Evolutionary conservation across 2,329 filamentous ascomycete genomes (phyloP), one percentile per base, ranked within the genome.

Genomic region (Chaetothyriales sp.): DNA sequence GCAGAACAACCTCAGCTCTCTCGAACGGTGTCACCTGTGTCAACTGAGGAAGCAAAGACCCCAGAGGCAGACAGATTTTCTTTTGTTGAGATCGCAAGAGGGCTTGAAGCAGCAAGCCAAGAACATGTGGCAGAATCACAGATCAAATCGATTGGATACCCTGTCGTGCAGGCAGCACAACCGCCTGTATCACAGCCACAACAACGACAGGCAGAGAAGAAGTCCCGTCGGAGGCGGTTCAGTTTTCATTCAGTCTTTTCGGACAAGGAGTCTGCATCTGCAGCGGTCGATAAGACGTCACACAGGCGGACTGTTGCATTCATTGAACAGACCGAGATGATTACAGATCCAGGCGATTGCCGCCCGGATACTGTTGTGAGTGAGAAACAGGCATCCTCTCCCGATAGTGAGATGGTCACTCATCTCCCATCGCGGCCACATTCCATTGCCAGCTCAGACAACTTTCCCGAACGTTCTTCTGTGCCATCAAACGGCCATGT

Each of bases 11-110:
- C 10, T 6, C 6, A 10, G 43, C 8, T 20, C n/a, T 45, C 43
- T 19, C 43, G 22, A 18, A 45, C 53, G 7, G 57, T 57, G 47
- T 59, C 57, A 19, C 56, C 58, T 5, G 55, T 59, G 10, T 60
- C 56, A 2, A 55, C 57, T 48, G 50, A 57, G 44, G 53, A 44
- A 6, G 48, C 54, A 10, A 45, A 45, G 43, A 26, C 42, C 4
- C 26, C 47, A 3, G 47, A 20, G 10, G 43, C 43, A 2, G 22
- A 26, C 8, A 10, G 7, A 2, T 45, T 26, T 10, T 10, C 18
- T 6, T 26, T 26, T 5, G 8, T 26, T 8, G 19, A 45, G 18
- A 10, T n/a, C 10, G 19, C 12, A 19, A 10, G 22, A 45, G 43
- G 12, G 10, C 10, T n/a, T 5, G 43, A 10, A 20, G 43, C 9